Conservation (phyloP, 352 stramenopile species). For the Globisporangium paddicum region DNA sequence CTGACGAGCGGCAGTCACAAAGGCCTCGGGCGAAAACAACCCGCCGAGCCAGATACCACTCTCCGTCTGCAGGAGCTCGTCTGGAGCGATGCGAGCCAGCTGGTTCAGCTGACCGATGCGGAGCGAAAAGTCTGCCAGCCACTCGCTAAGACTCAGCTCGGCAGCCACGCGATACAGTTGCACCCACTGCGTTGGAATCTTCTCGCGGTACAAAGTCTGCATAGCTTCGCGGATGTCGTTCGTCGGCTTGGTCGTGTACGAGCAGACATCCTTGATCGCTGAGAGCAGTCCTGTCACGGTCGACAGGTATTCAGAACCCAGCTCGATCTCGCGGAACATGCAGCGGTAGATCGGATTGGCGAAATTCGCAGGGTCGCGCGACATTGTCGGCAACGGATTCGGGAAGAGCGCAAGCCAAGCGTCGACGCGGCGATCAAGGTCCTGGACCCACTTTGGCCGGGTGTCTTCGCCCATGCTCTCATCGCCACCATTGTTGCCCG, state of each 20-base stretch:
- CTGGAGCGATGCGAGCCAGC: conserved; percentile 37
- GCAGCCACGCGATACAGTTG: conserved; percentile 50
- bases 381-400: conserved; percentile 31
- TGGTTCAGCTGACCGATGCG: conserved; percentile 62
- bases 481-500: conserved; percentile 21
- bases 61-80: conserved; percentile 28
- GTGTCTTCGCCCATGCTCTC: conserved; percentile 28
- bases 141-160: conserved; percentile 68
- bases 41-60: conserved; percentile 88
- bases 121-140: conserved; percentile 79
- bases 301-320: conserved; percentile 58
- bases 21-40: conserved; percentile 91
- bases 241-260: conserved; percentile 83
- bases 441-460: conserved; percentile 77
- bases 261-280: conserved; percentile 70
- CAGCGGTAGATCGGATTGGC: conserved; percentile 90
- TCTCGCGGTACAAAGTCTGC: conserved; percentile 65
- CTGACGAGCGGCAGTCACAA: conserved; percentile 90
- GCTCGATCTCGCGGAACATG: conserved; percentile 85
- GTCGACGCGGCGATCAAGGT: conserved; percentile 66
- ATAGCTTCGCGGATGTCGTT: conserved; percentile 85
- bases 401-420: conserved; percentile 65
- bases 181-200: conserved; percentile 57
- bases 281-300: conserved; percentile 66
- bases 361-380: conserved; percentile 53